Evolutionary conservation across 163 green algal genomes (phyloP), one percentile per base, ranked within the genome.

Genomic region (Chloromonas sp.): DNA sequence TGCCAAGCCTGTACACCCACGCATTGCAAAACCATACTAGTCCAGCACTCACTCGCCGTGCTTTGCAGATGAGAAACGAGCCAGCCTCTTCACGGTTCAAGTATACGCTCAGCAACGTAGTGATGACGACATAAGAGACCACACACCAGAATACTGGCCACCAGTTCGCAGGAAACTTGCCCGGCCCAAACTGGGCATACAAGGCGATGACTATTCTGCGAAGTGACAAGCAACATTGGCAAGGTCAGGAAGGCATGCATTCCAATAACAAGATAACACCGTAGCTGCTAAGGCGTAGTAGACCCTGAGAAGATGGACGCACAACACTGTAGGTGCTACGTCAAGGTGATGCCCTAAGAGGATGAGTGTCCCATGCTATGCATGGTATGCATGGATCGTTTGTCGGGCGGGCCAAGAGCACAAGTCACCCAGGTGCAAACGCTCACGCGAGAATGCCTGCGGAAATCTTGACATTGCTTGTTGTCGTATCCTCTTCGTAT

Each of bases 161-260:
- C 88, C 88, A 93, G 87, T 88, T 92, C 66, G 62, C 87, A 1
- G 90, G 90, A 71, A 93, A 93, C 86, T 93, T 93, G 13, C 90
- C 90, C 0, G 88, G 86, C 60, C 90, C 88, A 80, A 92, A 93
- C 60, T 93, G 90, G 0, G 90, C 80, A 60, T 87, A 89, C 58
- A 89, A 5, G 8, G 88, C 90, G 5, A 81, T 57, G 2, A 0
- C 85, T 36, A 93, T 90, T n/a, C 90, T 93, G 88, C 77, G 83
- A 36, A 3, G 79, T 5, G 58, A 1, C 58, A 5, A 74, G 66
- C 11, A 74, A 11, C 66, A 5, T 15, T 5, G 5, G 66, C 66
- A 5, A 74, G 5, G 66, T 74, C 66, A 74, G 66, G 11, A 74
- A 36, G 36, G 36, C 36, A 36, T 36, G 36, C 36, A 36, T 36